phyloP scores from a whole-genome alignment of 495 filamentous ascomycete genomes.

The Penicillium silybi region DNA sequence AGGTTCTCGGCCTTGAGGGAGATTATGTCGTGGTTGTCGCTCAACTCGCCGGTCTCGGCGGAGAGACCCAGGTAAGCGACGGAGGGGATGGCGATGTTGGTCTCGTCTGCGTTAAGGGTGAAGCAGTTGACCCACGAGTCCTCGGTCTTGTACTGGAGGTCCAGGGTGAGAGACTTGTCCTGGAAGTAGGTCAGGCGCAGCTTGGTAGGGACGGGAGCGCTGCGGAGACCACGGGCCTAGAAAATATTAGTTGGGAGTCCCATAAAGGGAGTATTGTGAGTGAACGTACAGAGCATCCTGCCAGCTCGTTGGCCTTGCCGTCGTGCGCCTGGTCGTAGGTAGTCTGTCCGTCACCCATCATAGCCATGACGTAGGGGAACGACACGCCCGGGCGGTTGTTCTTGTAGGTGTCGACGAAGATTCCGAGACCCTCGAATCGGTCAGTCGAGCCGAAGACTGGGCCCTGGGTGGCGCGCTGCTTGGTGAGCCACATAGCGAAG shows the following conservation, averaged over 20 bases:
- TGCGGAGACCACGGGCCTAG: slow-evolving; percentile 80
- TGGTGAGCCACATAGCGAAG: slow-evolving; percentile 97
- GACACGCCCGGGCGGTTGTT: slow-evolving; percentile 94
- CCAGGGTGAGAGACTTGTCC: slow-evolving; percentile 86
- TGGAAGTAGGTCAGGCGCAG: slow-evolving; percentile 92
- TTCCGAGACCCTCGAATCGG: slow-evolving; percentile 87
- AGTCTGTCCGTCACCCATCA: slow-evolving; percentile 89
- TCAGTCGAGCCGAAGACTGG: slow-evolving; percentile 87
- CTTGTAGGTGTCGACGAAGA: slow-evolving; percentile 99
- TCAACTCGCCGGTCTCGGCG: slow-evolving; percentile 93
- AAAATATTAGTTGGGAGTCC: slow-evolving; percentile 1
- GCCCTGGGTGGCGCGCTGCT: slow-evolving; percentile 76
- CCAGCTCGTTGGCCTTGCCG: slow-evolving; percentile 88
- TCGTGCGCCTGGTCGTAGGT: slow-evolving; percentile 92
- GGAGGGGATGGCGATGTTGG: slow-evolving; percentile 74
- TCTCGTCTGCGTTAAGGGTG: slow-evolving; percentile 56
- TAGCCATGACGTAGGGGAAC: slow-evolving; percentile 98
- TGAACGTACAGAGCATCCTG: slow-evolving; percentile 75
- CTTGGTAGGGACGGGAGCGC: slow-evolving; percentile 74
- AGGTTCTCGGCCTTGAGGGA: slow-evolving; percentile 83
- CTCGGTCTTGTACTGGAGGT: slow-evolving; percentile 88
- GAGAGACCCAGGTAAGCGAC: slow-evolving; percentile 94
- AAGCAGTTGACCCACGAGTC: slow-evolving; percentile 90
- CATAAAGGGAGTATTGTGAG: background rate
- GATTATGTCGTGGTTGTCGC: slow-evolving; percentile 97